Base-by-base conservation (phyloP, 441 rosid genomes). In the Populus hybrid region DNA sequence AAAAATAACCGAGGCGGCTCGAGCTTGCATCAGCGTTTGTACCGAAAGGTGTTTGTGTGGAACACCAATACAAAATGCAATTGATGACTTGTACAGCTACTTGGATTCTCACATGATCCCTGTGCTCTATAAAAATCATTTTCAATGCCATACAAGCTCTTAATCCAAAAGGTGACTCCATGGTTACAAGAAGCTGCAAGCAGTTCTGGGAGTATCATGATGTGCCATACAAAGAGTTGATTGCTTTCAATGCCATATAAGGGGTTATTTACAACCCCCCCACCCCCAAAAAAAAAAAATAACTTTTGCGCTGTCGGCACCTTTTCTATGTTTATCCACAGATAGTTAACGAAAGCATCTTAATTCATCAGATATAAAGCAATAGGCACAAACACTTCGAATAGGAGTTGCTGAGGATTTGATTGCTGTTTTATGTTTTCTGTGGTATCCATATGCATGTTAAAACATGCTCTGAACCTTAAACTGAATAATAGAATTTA, bases 171-270 rank as follows among this genome's bases (percentile, higher is more conserved):
- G 88, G 80, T 77, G 96, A 67, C 70, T 83, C 35, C 85, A 87
- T 69, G 99, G 98, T 73, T 95, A 95, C 91, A 93, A 89, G 91
- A 93, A 90, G 88, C 90, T 95, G 80, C 95, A 93, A 88, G 98
- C 91, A 76, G 89, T 95, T 82, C 85, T 95, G 82, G 90, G 89
- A 84, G 94, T 79, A 75, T 94, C 85, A 93, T 95, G 99, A 83
- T 95, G 79, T 95, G 98, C 24, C 99, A 97, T 68, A 88, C 99
- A 76, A 93, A 95, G 90, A 97, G 99, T 40, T 93, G 78, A 69
- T 77, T 76, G 35, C 50, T 38, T 24, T 24, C 24, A 24, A 24
- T 24, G 24, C 24, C 46, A 9, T 10, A 40, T 40, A 24, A 24
- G 46, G 46, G 46, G 46, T 40, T 40, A 40, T 40, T 40, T 40